Evolutionary conservation across 2,329 filamentous ascomycete species (phyloP).

Genomic region (Balansia obtecta): DNA sequence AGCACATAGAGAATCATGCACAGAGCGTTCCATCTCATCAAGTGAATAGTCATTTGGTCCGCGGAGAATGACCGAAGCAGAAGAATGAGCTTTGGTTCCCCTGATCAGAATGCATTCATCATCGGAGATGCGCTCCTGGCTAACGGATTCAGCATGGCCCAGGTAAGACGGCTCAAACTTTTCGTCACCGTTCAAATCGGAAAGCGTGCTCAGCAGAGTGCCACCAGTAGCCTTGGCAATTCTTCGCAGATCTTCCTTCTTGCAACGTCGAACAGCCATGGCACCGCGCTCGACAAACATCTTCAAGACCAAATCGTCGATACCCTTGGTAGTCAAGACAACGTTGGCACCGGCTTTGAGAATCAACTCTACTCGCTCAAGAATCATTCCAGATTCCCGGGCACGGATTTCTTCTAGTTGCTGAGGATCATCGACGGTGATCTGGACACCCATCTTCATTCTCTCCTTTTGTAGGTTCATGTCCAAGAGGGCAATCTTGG

Average conservation of each 20-base stretch:
- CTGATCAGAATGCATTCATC: slow-evolving; percentile 97
- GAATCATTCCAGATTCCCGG: slow-evolving; percentile 81
- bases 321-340: slow-evolving; percentile 92
- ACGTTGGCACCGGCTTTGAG: slow-evolving; percentile 96
- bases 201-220: slow-evolving; percentile 83
- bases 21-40: slow-evolving; percentile 97
- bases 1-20: slow-evolving; percentile 92
- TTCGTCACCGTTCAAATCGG: slow-evolving; percentile 94
- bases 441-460: slow-evolving; percentile 98
- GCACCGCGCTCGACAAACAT: slow-evolving; percentile 87
- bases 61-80: slow-evolving; percentile 89
- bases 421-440: slow-evolving; percentile 93
- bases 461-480: slow-evolving; percentile 99
- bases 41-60: slow-evolving; percentile 93
- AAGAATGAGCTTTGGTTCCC: slow-evolving; percentile 87
- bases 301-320: slow-evolving; percentile 92
- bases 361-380: slow-evolving; percentile 94
- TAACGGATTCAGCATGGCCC: slow-evolving; percentile 85
- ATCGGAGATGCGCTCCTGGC: slow-evolving; percentile 97
- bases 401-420: slow-evolving; percentile 96
- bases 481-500: slow-evolving; percentile 92
- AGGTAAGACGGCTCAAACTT: slow-evolving; percentile 85
- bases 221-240: slow-evolving; percentile 95
- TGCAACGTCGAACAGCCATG: slow-evolving; percentile 92
- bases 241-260: slow-evolving; percentile 93